A percentile compares a stretch with the other conserved stretches of the same genome.
Evolutionary conservation across 2,329 filamentous ascomycete genomes (phyloP).

Genomic region (Calonectria pseudoreteaudii): DNA sequence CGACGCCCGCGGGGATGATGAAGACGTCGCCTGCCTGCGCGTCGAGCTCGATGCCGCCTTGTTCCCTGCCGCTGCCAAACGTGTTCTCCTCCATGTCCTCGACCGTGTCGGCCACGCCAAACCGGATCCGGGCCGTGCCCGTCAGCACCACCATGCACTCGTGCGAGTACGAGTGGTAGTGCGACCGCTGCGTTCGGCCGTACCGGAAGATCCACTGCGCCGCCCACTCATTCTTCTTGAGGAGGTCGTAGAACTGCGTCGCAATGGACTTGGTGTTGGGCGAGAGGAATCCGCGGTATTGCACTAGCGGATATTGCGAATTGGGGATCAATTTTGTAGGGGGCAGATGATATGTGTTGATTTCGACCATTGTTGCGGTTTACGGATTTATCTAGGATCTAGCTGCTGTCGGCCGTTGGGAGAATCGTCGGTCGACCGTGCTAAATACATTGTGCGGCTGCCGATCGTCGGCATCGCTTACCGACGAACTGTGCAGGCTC

Average conservation of each 20-base stretch:
- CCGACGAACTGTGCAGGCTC: not conserved
- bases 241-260: slow-evolving; percentile 51
- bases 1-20: slow-evolving; percentile 66
- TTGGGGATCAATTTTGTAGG: slow-evolving; percentile 7
- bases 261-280: slow-evolving; percentile 5
- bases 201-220: slow-evolving; percentile 70
- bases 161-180: slow-evolving; percentile 68
- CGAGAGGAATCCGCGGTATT: not conserved
- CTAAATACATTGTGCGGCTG: not conserved
- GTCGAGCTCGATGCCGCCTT: slow-evolving; percentile 60
- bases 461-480: not conserved
- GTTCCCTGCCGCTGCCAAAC: slow-evolving; percentile 53
- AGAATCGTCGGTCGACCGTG: not conserved
- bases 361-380: not conserved
- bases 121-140: slow-evolving; percentile 64
- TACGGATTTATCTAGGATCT: no score
- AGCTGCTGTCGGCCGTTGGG: not conserved
- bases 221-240: slow-evolving; percentile 62
- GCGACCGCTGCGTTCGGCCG: slow-evolving; percentile 63
- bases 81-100: slow-evolving; percentile 54
- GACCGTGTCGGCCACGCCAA: slow-evolving; percentile 63
- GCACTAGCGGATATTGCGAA: not conserved
- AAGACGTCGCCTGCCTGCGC: slow-evolving; percentile 68
- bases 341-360: slow-evolving; percentile 1
- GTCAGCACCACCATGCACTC: slow-evolving; percentile 69